These are phyloP conservation scores for Ophiostoma triangulosporum DNA, from an alignment of 2,329 filamentous ascomycete species.

Conservation along the genomic window DNA sequence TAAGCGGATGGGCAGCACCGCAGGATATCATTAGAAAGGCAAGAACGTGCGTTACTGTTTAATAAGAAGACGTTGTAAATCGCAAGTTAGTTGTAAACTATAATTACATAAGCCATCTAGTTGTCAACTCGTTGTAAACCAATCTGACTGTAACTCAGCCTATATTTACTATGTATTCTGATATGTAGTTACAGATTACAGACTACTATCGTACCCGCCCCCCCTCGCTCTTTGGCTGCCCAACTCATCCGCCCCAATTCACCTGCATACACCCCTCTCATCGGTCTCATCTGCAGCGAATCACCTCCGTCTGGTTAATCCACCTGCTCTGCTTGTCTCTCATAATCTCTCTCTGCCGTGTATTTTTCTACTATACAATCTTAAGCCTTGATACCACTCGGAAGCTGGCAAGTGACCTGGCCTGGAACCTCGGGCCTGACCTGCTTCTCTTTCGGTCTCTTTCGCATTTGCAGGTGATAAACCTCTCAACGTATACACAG, in stretches of 20 bases:
- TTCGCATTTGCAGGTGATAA: not conserved
- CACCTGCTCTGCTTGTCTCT: slow-evolving; percentile 2
- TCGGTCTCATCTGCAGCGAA: slow-evolving; percentile 5
- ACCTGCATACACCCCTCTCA: slow-evolving; percentile 6
- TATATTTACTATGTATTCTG: too few relatives aligned
- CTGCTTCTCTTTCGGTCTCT: not conserved
- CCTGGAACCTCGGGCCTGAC: not conserved
- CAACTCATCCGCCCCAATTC: slow-evolving; percentile 3
- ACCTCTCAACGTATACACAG: not conserved
- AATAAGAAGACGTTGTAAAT: too few relatives aligned
- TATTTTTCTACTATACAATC: not conserved
- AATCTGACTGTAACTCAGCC: too few relatives aligned
- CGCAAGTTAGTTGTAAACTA: too few relatives aligned
- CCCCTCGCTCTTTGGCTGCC: slow-evolving; percentile 4
- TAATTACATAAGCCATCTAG: too few relatives aligned
- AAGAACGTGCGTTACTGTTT: too few relatives aligned
- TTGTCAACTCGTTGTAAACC: too few relatives aligned
- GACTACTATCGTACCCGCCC: slow-evolving; percentile 1
- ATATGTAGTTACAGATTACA: too few relatives aligned
- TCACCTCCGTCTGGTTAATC: slow-evolving; percentile 7
- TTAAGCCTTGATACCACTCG: not conserved
- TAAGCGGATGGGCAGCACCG: not conserved
- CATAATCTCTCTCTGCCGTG: not conserved
- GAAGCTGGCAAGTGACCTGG: not conserved
- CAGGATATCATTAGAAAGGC: too few relatives aligned